Base-by-base conservation (phyloP, 2,329 filamentous ascomycete species). In the Xylariaceae sp. region DNA sequence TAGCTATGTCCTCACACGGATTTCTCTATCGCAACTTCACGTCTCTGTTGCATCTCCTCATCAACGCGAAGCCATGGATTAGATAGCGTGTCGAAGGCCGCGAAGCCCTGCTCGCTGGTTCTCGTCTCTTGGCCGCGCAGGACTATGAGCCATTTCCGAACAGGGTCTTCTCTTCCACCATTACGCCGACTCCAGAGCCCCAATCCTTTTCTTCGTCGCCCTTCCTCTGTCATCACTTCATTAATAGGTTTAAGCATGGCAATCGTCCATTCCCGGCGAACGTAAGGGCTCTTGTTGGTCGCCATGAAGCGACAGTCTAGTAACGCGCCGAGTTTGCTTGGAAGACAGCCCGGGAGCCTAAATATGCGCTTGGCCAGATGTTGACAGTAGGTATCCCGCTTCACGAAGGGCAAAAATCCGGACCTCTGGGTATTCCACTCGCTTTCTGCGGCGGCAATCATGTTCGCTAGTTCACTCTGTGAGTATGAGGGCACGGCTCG, bases 71-170 rank as follows among this genome's bases (percentile, higher is more conserved):
- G 10, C 60, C 60, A 62, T 13, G 60, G 60, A 23, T 62, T 62
- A 7, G 55, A 53, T 18, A 29, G 23, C 3, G 56, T 58, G 10
- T 50, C 48, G 35, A 60, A 61, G 3, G 45, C 36, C n/a, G 39
- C 42, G 39, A 63, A 61, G 3, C 56, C 58, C 9, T 30, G 41
- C 13, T 57, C 24, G 10, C 48, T 61, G 6, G 43, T 20, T 30
- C 44, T 44, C 7, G 58, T 55, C 8, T 50, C 44, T 23, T 56
- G 60, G 4, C 60, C 60, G 1, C 60, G 56, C 29, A 63, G 40
- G 4, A 63, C 43, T 2, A 59, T 27, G 5, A 61, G 40, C 60
- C 60, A 63, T 30, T 63, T 63, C 32, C 55, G 60, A 9, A 63
- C 43, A 4, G 58, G 49, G 3, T 54, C 20, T 7, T 13, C 16